A percentile compares a stretch with the other conserved stretches of the same genome.
These are phyloP conservation scores for Dissophora globulifera DNA, from an alignment of 192 early-diverging fungal species.

Conservation along the genomic window DNA sequence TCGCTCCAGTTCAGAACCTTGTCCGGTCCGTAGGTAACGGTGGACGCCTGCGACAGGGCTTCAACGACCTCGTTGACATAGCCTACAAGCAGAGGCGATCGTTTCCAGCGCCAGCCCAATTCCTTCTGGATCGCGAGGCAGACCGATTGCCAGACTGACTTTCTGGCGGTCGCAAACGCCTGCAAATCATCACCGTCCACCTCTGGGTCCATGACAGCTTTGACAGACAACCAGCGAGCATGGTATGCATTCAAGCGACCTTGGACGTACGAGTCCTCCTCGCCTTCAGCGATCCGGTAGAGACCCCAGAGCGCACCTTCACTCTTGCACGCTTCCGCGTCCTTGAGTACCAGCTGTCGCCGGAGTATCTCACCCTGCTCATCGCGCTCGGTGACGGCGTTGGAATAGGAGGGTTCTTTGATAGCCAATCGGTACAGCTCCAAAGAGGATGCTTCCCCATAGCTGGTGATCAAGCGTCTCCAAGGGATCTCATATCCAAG, in stretches of 20 bases:
- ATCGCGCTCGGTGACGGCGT: constrained; percentile 8
- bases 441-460: constrained; percentile 20
- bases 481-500: constrained; percentile 35
- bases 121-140: background rate
- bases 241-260: constrained; percentile 10
- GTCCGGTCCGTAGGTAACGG: constrained; percentile 15
- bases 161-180: constrained; percentile 14
- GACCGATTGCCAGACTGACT: constrained; percentile 3
- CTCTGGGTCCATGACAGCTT: constrained; percentile 19
- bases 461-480: constrained; percentile 7
- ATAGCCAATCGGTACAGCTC: background rate
- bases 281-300: constrained; percentile 10
- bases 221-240: constrained; percentile 32
- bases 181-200: constrained; percentile 16
- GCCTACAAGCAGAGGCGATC: constrained; percentile 27
- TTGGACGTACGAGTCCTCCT: constrained; percentile 25
- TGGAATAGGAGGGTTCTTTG: background rate
- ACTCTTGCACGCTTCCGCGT: background rate
- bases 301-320: constrained; percentile 28
- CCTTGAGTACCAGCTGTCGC: constrained; percentile 9
- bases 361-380: constrained; percentile 23
- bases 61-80: constrained; percentile 18
- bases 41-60: constrained; percentile 2
- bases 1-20: constrained; percentile 20
- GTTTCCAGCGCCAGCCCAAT: constrained; percentile 44